Base-by-base conservation (phyloP, 805 yeast genomes). In the Kodamaea restingae region DNA sequence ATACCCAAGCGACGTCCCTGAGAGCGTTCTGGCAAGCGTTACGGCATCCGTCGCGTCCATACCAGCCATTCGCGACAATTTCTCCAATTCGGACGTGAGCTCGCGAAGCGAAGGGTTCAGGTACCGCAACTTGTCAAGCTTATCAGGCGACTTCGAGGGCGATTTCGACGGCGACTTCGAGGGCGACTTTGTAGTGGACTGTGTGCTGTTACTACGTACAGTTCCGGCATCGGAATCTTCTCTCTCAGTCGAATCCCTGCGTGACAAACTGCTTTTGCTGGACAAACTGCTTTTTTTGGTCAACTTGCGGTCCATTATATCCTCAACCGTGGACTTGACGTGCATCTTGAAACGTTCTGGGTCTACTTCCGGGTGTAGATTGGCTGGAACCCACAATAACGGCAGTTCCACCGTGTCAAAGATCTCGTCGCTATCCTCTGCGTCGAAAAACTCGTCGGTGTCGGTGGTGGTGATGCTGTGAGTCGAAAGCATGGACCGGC, bases 331-430 rank as follows among this genome's bases (percentile, higher is more conserved):
- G 18, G 65, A 58, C 42, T 81, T 81, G 32, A 84, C 80, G 54
- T 83, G 84, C 47, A 73, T 75, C 47, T 80, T 68, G 63, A 80
- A 84, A 51, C 85, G 87, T 52, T 86, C 95, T 2, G 98, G 98
- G 18, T 95, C 90, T n/a, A 91, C 75, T 51, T 85, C 91, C 1
- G 98, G 98, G 58, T 93, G 98, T 27, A 88, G 71, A 46, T 78
- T 80, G 2, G 98, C 98, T 0, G 98, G 98, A 1, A 93, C 97
- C 98, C 98, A 91, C 39, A 91, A 65, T 22, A 85, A 62, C 41
- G 76, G 65, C 24, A 22, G 31, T 35, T 74, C 73, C 12, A 75
- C 62, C 25, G 48, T 43, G 24, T 48, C 51, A 12, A 42, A 38
- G 41, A 48, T 18, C 35, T 41, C 52, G 17, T 55, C 62, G 10